Base-by-base conservation (phyloP, 164 flowering plant genomes). In the Tetrastigma voinierianum region DNA sequence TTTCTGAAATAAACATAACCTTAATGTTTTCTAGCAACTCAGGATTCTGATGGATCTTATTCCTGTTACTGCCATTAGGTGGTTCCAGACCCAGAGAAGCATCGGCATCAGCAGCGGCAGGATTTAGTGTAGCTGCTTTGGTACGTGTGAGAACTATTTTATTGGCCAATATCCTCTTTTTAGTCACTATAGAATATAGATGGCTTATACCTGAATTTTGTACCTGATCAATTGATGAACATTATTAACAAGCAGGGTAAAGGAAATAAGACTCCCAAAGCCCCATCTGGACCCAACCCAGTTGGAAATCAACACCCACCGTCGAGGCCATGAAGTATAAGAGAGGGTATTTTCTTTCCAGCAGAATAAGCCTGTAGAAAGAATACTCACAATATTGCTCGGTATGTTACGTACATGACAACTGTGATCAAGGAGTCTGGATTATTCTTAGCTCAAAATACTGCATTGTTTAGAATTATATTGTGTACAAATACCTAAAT, bases 261-360 rank as follows among this genome's bases (percentile, higher is more conserved):
- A 45, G 75, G 16, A 64, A 72, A 72, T 64, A 78, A 68, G 76
- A 66, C 55, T 43, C 77, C 18, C 19, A 83, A 77, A 66, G 12
- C 52, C 4, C 88, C 87, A 71, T 87, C 91, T 7, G 86, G 81
- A 46, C 87, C 91, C 44, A 87, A 76, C 69, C 91, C 91, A 32
- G 72, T 76, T 20, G 91, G 87, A 57, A 81, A 87, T 69, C 83
- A 76, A 44, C 81, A 62, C 68, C 83, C 88, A 51, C 82, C 88
- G 60, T 59, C 75, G 16, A 77, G 51, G 57, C 74, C 66, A n/a
- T 82, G 74, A 83, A n/a, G n/a, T n/a, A 54, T 46, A 14, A 19
- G 64, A 63, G 44, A 32, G 60, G 62, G 62, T 45, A 67, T 40
- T 47, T 17, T n/a, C n/a, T n/a, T 44, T 25, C 59, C 43, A 6